Conservation (phyloP, 768 basidiomycete species). For the Boletus reticulatus region DNA sequence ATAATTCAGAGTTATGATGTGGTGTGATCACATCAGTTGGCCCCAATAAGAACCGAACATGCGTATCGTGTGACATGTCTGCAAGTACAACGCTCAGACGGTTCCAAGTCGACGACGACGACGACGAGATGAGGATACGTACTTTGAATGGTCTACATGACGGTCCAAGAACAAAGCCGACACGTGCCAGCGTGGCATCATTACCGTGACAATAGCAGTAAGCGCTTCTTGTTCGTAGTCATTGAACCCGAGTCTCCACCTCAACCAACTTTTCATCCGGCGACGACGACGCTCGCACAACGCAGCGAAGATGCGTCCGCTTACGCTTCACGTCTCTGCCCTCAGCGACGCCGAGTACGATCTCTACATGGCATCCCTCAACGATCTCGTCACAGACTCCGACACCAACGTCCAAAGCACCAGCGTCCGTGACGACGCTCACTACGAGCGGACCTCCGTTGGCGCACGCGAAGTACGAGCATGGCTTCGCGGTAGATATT, state of each 20-base stretch:
- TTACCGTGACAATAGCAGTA: too few species aligned
- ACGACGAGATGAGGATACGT: background rate
- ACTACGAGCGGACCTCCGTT: constrained; percentile 53
- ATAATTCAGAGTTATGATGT: background rate
- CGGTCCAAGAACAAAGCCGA: background rate
- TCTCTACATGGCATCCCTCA: constrained; percentile 60
- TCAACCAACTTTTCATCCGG: too few species aligned
- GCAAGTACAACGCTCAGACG: background rate
- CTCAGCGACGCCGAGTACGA: constrained; percentile 72
- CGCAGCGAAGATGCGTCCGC: constrained; percentile 48
- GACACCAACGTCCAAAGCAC: background rate
- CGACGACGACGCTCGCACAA: too few species aligned
- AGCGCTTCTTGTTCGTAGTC: too few species aligned
- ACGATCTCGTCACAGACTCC: constrained; percentile 45
- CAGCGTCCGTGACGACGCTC: constrained; percentile 38
- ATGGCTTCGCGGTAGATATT: constrained; percentile 73
- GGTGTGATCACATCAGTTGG: background rate
- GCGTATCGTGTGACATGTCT: constrained; percentile 8
- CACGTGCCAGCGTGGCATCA: background rate
- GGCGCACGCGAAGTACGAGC: constrained; percentile 68
- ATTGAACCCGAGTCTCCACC: too few species aligned
- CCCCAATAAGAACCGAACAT: background rate
- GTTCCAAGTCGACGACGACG: background rate
- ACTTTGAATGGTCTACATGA: constrained; percentile 1
- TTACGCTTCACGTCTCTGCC: constrained; percentile 71